Evolutionary conservation across 768 basidiomycete species (phyloP).

Genomic region (Lactarius sp.): DNA sequence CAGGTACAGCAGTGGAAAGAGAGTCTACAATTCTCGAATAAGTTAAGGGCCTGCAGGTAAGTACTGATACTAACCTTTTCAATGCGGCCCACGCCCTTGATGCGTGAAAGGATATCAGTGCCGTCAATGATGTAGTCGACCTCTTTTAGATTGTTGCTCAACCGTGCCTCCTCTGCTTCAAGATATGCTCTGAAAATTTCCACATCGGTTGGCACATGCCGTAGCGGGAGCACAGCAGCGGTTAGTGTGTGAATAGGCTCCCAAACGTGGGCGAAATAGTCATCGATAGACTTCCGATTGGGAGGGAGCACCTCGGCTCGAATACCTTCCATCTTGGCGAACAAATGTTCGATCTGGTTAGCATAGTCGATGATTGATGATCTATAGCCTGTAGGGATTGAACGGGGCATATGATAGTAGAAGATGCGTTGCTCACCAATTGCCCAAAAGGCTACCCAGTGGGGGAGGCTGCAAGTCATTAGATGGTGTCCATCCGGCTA

Average conservation of each 20-base stretch:
- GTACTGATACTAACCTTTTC: slow-evolving; percentile 30
- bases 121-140: slow-evolving; percentile 32
- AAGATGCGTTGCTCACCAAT: slow-evolving; percentile 5
- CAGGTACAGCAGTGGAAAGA: slow-evolving; percentile 22
- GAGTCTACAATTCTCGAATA: not conserved
- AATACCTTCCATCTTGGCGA: slow-evolving; percentile 22
- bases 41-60: not conserved
- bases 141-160: slow-evolving; percentile 27
- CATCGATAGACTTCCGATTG: slow-evolving; percentile 1
- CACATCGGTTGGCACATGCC: not conserved
- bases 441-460: slow-evolving; percentile 35
- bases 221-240: not conserved
- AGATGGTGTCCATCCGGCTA: not conserved
- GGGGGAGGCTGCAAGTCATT: slow-evolving; percentile 25
- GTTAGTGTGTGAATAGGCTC: slow-evolving; percentile 6
- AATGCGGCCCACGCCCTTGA: slow-evolving; percentile 29
- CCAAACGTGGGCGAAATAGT: slow-evolving; percentile 5
- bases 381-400: slow-evolving; percentile 9
- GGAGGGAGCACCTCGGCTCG: slow-evolving; percentile 6
- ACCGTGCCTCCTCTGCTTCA: slow-evolving; percentile 29
- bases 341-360: slow-evolving; percentile 10
- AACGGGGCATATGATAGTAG: not conserved
- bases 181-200: slow-evolving; percentile 27
- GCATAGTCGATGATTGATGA: slow-evolving; percentile 21
- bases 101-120: slow-evolving; percentile 29